Conservation (phyloP, 2,329 filamentous ascomycete species). For the Paraphaeosphaeria minitans region DNA sequence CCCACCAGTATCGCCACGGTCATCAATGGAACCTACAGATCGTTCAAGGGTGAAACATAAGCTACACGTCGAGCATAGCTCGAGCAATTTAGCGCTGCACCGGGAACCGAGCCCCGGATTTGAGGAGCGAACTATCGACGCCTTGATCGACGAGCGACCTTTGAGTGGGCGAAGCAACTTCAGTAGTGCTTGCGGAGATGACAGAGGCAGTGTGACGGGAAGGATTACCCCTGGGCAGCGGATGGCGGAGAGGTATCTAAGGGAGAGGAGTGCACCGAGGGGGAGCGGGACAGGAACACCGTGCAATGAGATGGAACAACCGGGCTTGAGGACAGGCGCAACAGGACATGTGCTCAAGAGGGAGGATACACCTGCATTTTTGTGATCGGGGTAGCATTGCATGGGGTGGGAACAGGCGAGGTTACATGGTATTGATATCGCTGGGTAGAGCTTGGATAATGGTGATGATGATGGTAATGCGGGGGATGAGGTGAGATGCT, state of each 20-base stretch:
- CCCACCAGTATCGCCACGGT: constrained; percentile 4
- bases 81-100: constrained; percentile 23
- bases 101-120: constrained; percentile 21
- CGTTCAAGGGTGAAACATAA: neutral
- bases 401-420: neutral
- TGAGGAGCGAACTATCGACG: constrained; percentile 21
- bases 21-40: constrained; percentile 4
- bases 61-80: constrained; percentile 17
- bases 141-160: constrained; percentile 12
- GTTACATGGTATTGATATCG: neutral
- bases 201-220: constrained; percentile 14
- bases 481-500: neutral
- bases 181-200: neutral
- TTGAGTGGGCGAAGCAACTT: constrained; percentile 3
- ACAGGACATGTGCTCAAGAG: constrained; percentile 17
- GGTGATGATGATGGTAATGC: neutral
- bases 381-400: constrained; percentile 13
- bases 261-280: constrained; percentile 23
- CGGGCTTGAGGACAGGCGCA: constrained; percentile 9
- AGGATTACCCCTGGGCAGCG: constrained; percentile 37
- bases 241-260: constrained; percentile 39
- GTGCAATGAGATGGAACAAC: constrained; percentile 17
- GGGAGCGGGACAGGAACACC: constrained; percentile 11
- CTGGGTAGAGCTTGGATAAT: neutral
- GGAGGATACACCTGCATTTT: constrained; percentile 32